These are phyloP conservation scores for Coemansia sp. DNA, from an alignment of 192 early-diverging fungal genomes.

Conservation along the genomic window DNA sequence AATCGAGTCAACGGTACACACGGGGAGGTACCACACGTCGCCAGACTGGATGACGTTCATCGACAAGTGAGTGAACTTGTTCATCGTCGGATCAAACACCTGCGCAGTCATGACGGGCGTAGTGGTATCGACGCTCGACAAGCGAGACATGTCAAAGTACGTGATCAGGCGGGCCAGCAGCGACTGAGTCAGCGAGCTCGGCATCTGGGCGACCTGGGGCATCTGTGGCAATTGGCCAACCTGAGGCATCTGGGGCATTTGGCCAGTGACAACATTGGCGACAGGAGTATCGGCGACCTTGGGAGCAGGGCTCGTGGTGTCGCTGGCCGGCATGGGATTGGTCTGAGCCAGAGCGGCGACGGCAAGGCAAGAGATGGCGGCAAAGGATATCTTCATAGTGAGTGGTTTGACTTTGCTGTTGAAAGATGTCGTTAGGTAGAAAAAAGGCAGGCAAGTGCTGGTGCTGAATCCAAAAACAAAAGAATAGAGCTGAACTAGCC, in stretches of 20 bases:
- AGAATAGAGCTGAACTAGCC: not conserved
- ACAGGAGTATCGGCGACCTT: no score
- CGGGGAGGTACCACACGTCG: constrained; percentile 25
- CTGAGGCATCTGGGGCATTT: not conserved
- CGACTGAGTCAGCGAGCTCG: not conserved
- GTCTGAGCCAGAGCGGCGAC: not conserved
- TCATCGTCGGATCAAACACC: constrained; percentile 26
- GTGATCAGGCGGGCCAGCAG: constrained; percentile 17
- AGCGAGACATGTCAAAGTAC: constrained; percentile 23
- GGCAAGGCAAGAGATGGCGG: not conserved
- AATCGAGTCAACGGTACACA: constrained; percentile 30
- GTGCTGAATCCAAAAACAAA: constrained; percentile 10
- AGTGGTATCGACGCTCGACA: constrained; percentile 4
- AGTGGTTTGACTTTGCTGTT: not conserved
- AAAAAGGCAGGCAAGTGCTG: constrained; percentile 20
- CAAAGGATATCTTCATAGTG: not conserved
- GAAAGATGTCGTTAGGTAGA: constrained; percentile 1
- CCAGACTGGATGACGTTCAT: constrained; percentile 15
- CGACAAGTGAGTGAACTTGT: constrained; percentile 31
- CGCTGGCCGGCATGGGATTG: not conserved
- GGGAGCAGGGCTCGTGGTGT: not conserved
- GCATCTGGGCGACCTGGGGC: not conserved
- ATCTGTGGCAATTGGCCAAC: no score
- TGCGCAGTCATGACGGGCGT: constrained; percentile 14
- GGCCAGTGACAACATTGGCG: not conserved